A percentile compares a stretch with the other conserved stretches of the same genome.
Evolutionary conservation across 1,284 basidiomycete genomes (phyloP).

Genomic region (Tilletia caries): DNA sequence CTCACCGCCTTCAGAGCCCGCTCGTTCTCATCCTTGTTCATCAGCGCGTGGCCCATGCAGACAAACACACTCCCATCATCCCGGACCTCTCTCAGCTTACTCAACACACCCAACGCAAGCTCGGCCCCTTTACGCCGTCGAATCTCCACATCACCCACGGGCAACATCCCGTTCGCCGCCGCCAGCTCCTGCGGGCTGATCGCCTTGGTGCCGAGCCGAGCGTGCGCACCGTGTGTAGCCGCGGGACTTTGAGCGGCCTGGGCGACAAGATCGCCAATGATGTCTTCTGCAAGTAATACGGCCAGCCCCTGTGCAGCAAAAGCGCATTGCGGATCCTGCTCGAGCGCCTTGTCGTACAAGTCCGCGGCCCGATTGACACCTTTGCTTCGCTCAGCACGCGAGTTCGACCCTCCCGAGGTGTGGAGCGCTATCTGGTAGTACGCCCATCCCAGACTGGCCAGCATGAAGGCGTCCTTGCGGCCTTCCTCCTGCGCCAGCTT

Average conservation of each 20-base stretch:
- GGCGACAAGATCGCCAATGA: slow-evolving; percentile 32
- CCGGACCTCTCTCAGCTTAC: slow-evolving; percentile 48
- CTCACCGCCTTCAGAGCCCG: slow-evolving; percentile 39
- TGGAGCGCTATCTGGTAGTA: slow-evolving; percentile 50
- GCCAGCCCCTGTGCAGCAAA: slow-evolving; percentile 52
- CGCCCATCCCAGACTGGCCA: slow-evolving; percentile 47
- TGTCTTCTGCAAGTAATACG: slow-evolving; percentile 48
- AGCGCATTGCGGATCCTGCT: slow-evolving; percentile 36
- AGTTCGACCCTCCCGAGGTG: slow-evolving; percentile 28
- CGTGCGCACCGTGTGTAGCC: slow-evolving; percentile 20
- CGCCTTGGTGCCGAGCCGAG: slow-evolving; percentile 5
- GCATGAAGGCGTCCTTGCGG: slow-evolving; percentile 42
- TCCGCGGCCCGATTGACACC: slow-evolving; percentile 48
- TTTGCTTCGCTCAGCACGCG: slow-evolving; percentile 40
- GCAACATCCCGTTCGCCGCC: slow-evolving; percentile 2
- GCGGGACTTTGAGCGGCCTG: slow-evolving; percentile 20
- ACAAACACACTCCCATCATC: slow-evolving; percentile 50
- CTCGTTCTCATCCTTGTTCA: slow-evolving; percentile 48
- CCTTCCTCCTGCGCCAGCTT: slow-evolving; percentile 37
- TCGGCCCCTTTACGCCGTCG: slow-evolving; percentile 40
- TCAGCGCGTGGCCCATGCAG: slow-evolving; percentile 51
- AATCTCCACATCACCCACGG: slow-evolving; percentile 25
- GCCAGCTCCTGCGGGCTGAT: slow-evolving; percentile 8
- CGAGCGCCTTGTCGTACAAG: slow-evolving; percentile 50
- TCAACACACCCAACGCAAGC: slow-evolving; percentile 44